Evolutionary conservation across 352 stramenopile genomes (phyloP), one percentile per base, ranked within the genome.

Genomic region (Pythium pyrilobum): DNA sequence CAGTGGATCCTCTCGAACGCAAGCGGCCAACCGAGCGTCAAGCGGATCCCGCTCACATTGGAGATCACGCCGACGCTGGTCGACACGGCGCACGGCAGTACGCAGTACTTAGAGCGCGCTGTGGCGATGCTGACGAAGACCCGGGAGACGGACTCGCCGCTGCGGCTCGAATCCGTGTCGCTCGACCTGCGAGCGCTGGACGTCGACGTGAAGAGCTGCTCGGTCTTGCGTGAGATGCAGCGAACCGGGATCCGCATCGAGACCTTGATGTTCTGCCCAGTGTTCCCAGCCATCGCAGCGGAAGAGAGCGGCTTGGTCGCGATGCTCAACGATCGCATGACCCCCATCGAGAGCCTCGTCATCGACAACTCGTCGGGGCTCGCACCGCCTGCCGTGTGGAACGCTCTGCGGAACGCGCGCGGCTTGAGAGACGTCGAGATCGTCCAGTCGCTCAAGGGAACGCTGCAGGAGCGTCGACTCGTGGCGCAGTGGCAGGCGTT

Each of bases 401-500:
- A 24, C 7, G 40, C 45, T 13, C 29, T 64, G 25, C 40, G 56
- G n/a, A 16, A 36, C 7, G 47, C 56, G 12, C 41, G 33, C 2
- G 32, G 24, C 3, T 15, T 64, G 15, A 52, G 53, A 23, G 20
- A 64, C 11, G 31, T 64, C 29, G 56, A 56, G 42, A 48, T 64
- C 16, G 27, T 24, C 13, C 38, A 50, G 24, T 56, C 45, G 3
- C 1, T 32, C 21, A 61, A 54, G 18, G 44, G 44, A 2, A 34
- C 53, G 10, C 25, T 12, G 1, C 10, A 29, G 1, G 36, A 49
- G 24, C 38, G 46, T 4, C 2, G 13, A 0, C 12, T 8, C 6
- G 38, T 51, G 18, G 38, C 43, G 2, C 52, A 56, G 46, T 62
- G 55, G 55, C 47, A 56, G 38, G 46, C 55, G 33, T 56, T 32